Base-by-base conservation (phyloP, 164 flowering plant genomes). In the Aristolochia fimbriata region DNA sequence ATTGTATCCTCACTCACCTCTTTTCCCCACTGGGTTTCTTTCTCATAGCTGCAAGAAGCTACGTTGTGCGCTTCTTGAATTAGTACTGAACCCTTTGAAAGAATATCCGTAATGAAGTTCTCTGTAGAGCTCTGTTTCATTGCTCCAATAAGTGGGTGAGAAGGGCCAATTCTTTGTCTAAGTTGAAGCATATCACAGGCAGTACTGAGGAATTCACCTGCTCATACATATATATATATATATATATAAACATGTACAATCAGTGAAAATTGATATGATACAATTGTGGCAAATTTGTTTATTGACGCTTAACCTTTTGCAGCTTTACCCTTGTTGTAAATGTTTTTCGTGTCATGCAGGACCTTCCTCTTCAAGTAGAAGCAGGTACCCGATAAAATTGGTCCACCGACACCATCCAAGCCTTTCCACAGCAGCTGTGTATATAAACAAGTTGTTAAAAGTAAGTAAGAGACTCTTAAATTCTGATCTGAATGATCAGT, bases 341-440 rank as follows among this genome's bases (percentile, higher is more conserved):
- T 51, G 10, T 48, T 59, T 62, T n/a, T 46, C 52, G 37, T 47
- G 47, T 67, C 59, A 56, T 63, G 68, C 33, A 76, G 51, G 13
- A 77, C 77, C 57, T 61, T 48, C 50, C 72, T 71, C 62, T 68
- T 71, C 51, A 76, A 53, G 70, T 68, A 73, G 45, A 65, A 76
- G 20, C 70, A 63, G 1, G 75, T 73, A 19, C 80, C 77, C 0
- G 71, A 41, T 45, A 75, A 53, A 9, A 64, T 20, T 0, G 77
- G 72, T 15, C 76, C 80, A 1, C 37, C 22, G 22, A 71, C 30
- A 37, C 77, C 75, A 65, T 73, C 77, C 53, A 64, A 57, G 5
- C 77, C 75, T 55, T 47, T 67, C 59, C 65, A 73, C 13, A 15
- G 45, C 20, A 57, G 59, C 80, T 77, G 58, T 7, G 45, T 33